Percentiles rank a stretch among this genome's conserved stretches.
Evolutionary conservation across 306 rosid species (phyloP).

Genomic region (Vigna reflexopilosa): DNA sequence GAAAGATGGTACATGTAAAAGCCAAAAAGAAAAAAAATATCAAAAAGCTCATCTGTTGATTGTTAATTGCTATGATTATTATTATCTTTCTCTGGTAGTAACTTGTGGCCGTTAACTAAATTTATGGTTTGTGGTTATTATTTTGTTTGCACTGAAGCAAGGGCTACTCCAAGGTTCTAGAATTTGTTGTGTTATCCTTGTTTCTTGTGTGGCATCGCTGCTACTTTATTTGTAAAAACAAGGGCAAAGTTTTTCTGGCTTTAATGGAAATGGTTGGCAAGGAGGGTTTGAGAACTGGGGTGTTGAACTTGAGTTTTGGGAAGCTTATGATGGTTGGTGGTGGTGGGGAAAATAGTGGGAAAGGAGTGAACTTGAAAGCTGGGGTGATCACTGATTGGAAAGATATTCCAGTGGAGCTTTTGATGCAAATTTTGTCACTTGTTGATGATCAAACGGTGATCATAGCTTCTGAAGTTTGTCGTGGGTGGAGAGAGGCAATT

Average conservation of each 20-base stretch:
- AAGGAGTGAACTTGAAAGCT: slow-evolving; percentile 57
- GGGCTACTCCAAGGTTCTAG: slow-evolving; percentile 36
- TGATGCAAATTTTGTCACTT: slow-evolving; percentile 74
- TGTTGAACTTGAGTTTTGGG: slow-evolving; percentile 71
- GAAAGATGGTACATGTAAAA: background rate
- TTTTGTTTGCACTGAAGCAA: slow-evolving; percentile 37
- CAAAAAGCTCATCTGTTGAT: background rate
- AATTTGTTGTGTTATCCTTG: slow-evolving; percentile 37
- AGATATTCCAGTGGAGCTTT: slow-evolving; percentile 90
- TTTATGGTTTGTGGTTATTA: slow-evolving; percentile 38
- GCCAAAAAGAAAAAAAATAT: background rate
- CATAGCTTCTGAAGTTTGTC: slow-evolving; percentile 76
- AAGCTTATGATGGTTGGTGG: slow-evolving; percentile 64
- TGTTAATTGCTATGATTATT: background rate
- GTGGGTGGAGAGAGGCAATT: slow-evolving; percentile 87
- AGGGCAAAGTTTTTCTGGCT: background rate
- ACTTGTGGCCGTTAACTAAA: background rate
- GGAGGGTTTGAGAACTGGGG: slow-evolving; percentile 56
- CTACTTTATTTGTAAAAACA: background rate
- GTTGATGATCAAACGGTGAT: slow-evolving; percentile 74
- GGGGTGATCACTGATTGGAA: slow-evolving; percentile 68
- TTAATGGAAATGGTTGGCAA: slow-evolving; percentile 57
- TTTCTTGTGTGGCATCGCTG: background rate
- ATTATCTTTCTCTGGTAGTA: slow-evolving; percentile 31
- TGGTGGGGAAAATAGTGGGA: slow-evolving; percentile 39